A percentile compares a stretch with the other conserved stretches of the same genome.
Conservation (phyloP, 2,329 filamentous ascomycete species). For the Cadophora gregata region DNA sequence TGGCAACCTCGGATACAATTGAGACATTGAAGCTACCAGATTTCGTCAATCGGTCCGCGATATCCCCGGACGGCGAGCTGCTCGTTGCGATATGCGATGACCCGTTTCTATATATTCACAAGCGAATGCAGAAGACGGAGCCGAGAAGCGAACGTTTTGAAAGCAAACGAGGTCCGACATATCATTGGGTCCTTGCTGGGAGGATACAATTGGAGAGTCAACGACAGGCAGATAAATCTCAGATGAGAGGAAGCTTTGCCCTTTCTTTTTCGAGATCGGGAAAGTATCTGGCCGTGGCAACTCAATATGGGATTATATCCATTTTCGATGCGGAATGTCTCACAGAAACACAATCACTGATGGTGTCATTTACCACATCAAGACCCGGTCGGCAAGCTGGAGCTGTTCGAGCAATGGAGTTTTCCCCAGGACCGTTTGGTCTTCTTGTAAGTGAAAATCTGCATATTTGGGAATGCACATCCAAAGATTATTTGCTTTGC, state of each 20-base stretch:
- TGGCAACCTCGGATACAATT: conserved; percentile 71
- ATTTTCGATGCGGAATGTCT: conserved; percentile 68
- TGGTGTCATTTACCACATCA: conserved; percentile 80
- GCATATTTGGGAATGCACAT: neutral
- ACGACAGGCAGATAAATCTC: conserved; percentile 57
- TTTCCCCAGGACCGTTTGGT: conserved; percentile 88
- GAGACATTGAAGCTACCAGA: conserved; percentile 78
- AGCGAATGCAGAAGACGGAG: conserved; percentile 48
- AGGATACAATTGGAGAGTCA: conserved; percentile 65
- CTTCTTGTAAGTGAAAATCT: conserved; percentile 57
- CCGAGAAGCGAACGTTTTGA: conserved; percentile 35
- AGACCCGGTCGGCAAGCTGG: conserved; percentile 61
- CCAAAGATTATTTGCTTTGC: neutral
- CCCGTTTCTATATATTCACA: conserved; percentile 84
- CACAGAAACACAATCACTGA: conserved; percentile 61
- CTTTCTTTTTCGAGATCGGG: conserved; percentile 78
- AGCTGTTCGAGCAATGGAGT: conserved; percentile 88
- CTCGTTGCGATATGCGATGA: conserved; percentile 88
- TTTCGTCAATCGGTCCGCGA: conserved; percentile 91
- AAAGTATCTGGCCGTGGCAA: conserved; percentile 75
- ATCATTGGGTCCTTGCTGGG: conserved; percentile 58
- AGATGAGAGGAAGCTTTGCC: conserved; percentile 74
- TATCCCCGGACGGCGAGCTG: conserved; percentile 85
- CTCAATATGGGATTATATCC: conserved; percentile 80
- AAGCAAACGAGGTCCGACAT: conserved; percentile 41